These are phyloP conservation scores for Vitis vinifera DNA, from an alignment of 164 flowering plant species.

Conservation along the genomic window DNA sequence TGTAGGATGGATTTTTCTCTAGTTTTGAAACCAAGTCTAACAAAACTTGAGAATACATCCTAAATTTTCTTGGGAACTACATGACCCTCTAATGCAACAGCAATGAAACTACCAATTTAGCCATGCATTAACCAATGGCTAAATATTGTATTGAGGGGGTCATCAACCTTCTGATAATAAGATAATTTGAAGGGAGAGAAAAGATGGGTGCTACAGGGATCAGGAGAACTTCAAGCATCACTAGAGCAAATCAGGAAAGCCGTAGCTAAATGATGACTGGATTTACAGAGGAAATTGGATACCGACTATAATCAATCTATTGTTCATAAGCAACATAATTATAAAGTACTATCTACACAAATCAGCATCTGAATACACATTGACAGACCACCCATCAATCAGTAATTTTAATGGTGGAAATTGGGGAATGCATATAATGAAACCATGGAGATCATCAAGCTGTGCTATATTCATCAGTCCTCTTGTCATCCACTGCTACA, in stretches of 20 bases:
- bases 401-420: not conserved
- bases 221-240: not conserved
- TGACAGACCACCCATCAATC: constrained; percentile 1
- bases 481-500: constrained; percentile 4
- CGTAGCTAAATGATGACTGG: constrained; percentile 5
- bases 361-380: constrained; percentile 19
- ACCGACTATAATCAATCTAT: constrained; percentile 13
- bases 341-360: constrained; percentile 25
- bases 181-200: not conserved
- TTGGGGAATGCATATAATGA: constrained; percentile 5
- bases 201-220: not conserved
- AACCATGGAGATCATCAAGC: constrained; percentile 2
- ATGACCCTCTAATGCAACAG: no score
- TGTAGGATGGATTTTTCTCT: no score
- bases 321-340: constrained; percentile 5
- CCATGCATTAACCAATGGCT: no score
- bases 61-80: no score
- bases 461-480: constrained; percentile 5
- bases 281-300: constrained; percentile 21
- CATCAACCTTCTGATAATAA: no score
- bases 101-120: no score
- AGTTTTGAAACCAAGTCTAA: no score
- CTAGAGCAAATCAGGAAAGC: constrained; percentile 4
- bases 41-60: no score
- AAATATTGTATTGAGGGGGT: no score